Evolutionary conservation across 1,139 yeast species (phyloP).

Genomic region (Candida tetrigidarum): DNA sequence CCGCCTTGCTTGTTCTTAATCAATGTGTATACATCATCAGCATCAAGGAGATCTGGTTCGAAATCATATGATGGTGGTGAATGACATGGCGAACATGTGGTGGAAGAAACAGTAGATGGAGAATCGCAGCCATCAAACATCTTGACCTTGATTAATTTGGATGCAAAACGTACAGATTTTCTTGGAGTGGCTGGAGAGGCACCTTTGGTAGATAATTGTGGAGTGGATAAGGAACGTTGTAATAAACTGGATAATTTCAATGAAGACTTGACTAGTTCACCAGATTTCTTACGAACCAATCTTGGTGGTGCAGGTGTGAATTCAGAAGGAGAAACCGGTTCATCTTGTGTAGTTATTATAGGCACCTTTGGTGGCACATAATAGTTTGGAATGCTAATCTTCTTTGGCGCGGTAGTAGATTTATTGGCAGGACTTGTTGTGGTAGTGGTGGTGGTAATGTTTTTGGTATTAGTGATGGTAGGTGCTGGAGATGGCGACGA

Average conservation of each 20-base stretch:
- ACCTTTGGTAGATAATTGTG: slow-evolving; percentile 22
- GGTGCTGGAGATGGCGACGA: slow-evolving; percentile 10
- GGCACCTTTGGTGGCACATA: slow-evolving; percentile 18
- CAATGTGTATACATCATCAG: slow-evolving; percentile 22
- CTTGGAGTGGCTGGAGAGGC: slow-evolving; percentile 13
- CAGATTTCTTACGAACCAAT: slow-evolving; percentile 41
- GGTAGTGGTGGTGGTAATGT: slow-evolving; percentile 6
- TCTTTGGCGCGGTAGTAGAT: slow-evolving; percentile 7
- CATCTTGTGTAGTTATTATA: slow-evolving; percentile 1
- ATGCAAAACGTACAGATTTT: slow-evolving; percentile 43
- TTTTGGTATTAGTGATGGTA: slow-evolving; percentile 7
- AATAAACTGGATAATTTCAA: slow-evolving; percentile 34
- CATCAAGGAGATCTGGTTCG: slow-evolving; percentile 10
- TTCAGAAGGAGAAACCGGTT: slow-evolving; percentile 6
- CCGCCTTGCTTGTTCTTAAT: slow-evolving; percentile 9
- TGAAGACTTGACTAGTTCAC: slow-evolving; percentile 45
- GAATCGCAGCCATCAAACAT: slow-evolving; percentile 48
- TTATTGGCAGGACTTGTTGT: slow-evolving; percentile 3
- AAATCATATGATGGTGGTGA: slow-evolving; percentile 29
- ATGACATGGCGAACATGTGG: slow-evolving; percentile 36
- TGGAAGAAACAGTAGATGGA: slow-evolving; percentile 41
- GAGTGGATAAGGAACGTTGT: slow-evolving; percentile 30
- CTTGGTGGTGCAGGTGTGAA: slow-evolving; percentile 9
- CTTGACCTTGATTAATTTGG: slow-evolving; percentile 40
- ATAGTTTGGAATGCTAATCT: slow-evolving; percentile 18